Evolutionary conservation across 2,329 filamentous ascomycete genomes (phyloP), one percentile per base, ranked within the genome.

Genomic region (Bisporella sp.): DNA sequence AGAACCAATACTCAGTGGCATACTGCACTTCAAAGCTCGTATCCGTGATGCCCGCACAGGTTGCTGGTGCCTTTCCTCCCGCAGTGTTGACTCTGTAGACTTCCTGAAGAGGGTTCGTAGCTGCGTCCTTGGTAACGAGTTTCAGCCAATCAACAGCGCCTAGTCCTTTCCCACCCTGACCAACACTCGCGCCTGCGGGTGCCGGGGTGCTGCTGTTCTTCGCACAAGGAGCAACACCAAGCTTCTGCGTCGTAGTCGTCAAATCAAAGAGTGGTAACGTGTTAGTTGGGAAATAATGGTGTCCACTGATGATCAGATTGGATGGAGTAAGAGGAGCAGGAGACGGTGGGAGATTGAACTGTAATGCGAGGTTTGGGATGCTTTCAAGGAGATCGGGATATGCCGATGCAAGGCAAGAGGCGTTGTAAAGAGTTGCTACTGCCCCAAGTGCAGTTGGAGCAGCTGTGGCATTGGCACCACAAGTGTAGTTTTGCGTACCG

Each of bases 401-500:
- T 58, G 79, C 73, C 41, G 85, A 76, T 5, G 85, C 86, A 33
- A 92, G 69, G 70, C 92, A 96, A 59, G 83, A 87, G 52, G 84
- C 87, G 70, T 96, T 90, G 82, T 87, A 96, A 61, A 97, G 87
- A 1, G 81, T 84, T 49, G 92, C 92, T 0, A 89, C 65, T 48
- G 92, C 92, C 56, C 92, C 92, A 46, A 74, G 68, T 13, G 83
- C 75, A 7, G 73, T 74, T 11, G 92, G 91, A 0, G 70, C 71
- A 0, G 81, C 77, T 4, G 77, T 78, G 1, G 78, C 65, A 59
- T 85, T 78, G 48, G 76, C 71, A 52, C 79, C 73, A 74, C 92
- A 96, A 47, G 89, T 95, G 74, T 96, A 97, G 77, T 96, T 96
- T 72, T 96, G 84, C 6, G 87, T 93, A 53, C 92, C 92, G 42